Base-by-base conservation (phyloP, 331 rosid genomes). In the Rosa hybrid region DNA sequence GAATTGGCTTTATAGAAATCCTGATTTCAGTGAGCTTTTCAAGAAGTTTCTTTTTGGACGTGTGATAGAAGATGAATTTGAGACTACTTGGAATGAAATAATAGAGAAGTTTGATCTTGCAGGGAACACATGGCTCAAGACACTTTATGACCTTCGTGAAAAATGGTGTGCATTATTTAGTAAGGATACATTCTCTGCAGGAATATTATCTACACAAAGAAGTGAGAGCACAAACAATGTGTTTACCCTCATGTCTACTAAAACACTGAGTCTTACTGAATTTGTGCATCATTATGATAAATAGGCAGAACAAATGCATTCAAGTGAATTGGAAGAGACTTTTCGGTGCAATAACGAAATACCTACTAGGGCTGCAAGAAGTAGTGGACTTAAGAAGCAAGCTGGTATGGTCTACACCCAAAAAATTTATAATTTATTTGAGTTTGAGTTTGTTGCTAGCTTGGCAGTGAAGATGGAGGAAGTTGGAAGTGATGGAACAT, bases 121-220 rank as follows among this genome's bases (percentile, higher is more conserved):
- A 42, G 45, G 8, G 6, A 42, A 42, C 45, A 42, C 45, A 42
- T 42, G 45, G 45, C 56, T 50, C 17, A 38, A 21, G 9, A 50
- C 11, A 20, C 12, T 78, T 5, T 68, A 67, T 67, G 8, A 11
- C 8, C 7, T 27, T 27, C 30, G 42, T 30, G 42, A 8, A 0
- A 78, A 68, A 23, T 78, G 81, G 45, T 30, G 76, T 39, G 1
- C 42, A 27, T 11, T 62, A n/a, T 78, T 68, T 76, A 59, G 23
- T 27, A 16, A 21, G 8, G 23, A 59, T 44, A 59, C 27, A 34
- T 34, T 76, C 21, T 14, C 18, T 39, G 9, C 16, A 5, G 23
- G 8, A 14, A 76, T 60, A 42, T 21, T 23, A 9, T 42, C 44
- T 42, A n/a, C 71, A 13, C 57, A 59, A 25, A 57, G 79, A 50